Base-by-base conservation (phyloP, 352 stramenopile genomes). In the Elongisporangium prolatum region DNA sequence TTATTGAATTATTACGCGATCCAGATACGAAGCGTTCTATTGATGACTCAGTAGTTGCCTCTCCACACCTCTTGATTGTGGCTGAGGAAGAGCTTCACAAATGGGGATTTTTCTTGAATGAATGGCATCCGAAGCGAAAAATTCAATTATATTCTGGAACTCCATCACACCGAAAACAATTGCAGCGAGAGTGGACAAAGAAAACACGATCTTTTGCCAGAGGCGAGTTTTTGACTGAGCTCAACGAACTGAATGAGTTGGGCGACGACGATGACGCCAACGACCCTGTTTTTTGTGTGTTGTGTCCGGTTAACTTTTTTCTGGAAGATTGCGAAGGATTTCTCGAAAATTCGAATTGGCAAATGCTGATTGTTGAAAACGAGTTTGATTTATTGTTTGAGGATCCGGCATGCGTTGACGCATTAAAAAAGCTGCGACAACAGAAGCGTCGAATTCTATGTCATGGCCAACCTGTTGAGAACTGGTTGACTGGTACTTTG, bases 41-140 rank as follows among this genome's bases (percentile, higher is more conserved):
- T 9, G 21, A 54, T 9, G 22, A 60, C 9, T 55, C 55, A 53
- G 50, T 59, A 55, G 52, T 51, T 18, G 49, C 53, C 48, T 22
- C 25, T 8, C 86, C 86, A 3, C 87, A 96, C 61, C 64, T 96
- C 54, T 74, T 96, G 24, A 61, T 96, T 53, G 83, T 91, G 9
- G 71, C 84, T 4, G 73, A 85, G 11, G 80, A 88, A 22, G 80
- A 93, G 50, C 59, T 92, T 25, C 81, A 91, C 63, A 93, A 93
- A 54, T 96, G 87, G 87, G 70, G 72, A 25, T 82, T 84, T 60
- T 79, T 81, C 51, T 60, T 96, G 50, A 76, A 75, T 18, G 57
- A 77, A 54, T 89, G 77, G 68, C 71, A 90, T 44, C 59, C 61
- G 3, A 60, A 77, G 21, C 64, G 71, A 38, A 71, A 76, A 50